A percentile compares a stretch with the other conserved stretches of the same genome.
Evolutionary conservation across 2,329 filamentous ascomycete genomes (phyloP).

Genomic region (Teratosphaeria pseudoeucalypti): DNA sequence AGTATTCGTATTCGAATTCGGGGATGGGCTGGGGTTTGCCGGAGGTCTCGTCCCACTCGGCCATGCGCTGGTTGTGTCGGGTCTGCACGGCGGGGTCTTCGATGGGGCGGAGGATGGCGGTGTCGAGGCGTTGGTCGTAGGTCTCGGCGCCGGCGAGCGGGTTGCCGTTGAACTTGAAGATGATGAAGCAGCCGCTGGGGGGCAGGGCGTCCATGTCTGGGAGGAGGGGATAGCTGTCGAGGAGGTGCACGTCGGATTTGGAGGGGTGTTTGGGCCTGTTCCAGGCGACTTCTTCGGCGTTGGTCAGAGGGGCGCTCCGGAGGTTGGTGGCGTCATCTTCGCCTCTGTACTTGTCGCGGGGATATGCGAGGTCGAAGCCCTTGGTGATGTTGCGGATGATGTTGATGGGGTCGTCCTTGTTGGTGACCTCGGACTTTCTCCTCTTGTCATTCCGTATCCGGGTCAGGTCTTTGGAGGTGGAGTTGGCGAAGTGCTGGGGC

Average conservation of each 20-base stretch:
- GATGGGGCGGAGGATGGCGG: constrained; percentile 46
- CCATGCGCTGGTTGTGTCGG: constrained; percentile 39
- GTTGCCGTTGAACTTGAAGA: constrained; percentile 53
- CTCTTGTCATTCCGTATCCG: constrained; percentile 31
- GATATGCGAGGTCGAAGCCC: constrained; percentile 55
- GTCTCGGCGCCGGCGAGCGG: constrained; percentile 39
- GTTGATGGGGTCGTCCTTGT: constrained; percentile 49
- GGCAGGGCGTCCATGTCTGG: constrained; percentile 52
- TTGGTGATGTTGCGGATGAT: constrained; percentile 52
- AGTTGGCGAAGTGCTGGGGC: constrained; percentile 39
- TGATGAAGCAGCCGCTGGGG: constrained; percentile 47
- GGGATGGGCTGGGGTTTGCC: constrained; percentile 41
- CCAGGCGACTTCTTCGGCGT: constrained; percentile 50
- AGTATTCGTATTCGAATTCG: constrained; percentile 51
- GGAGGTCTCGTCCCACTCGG: constrained; percentile 40
- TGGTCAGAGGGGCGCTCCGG: constrained; percentile 42
- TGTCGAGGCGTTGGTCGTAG: constrained; percentile 51
- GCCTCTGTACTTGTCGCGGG: constrained; percentile 54
- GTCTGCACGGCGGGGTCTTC: constrained; percentile 36
- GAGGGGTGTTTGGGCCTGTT: constrained; percentile 48
- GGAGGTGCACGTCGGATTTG: constrained; percentile 45
- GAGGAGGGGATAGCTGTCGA: constrained; percentile 51
- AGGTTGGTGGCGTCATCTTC: constrained; percentile 49
- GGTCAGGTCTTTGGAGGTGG: constrained; percentile 44
- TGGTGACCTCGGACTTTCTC: constrained; percentile 27